Percentiles rank a stretch among this genome's conserved stretches.
phyloP scores from a whole-genome alignment of 371 early-diverging fungal species.

The Entomophthora muscae region DNA sequence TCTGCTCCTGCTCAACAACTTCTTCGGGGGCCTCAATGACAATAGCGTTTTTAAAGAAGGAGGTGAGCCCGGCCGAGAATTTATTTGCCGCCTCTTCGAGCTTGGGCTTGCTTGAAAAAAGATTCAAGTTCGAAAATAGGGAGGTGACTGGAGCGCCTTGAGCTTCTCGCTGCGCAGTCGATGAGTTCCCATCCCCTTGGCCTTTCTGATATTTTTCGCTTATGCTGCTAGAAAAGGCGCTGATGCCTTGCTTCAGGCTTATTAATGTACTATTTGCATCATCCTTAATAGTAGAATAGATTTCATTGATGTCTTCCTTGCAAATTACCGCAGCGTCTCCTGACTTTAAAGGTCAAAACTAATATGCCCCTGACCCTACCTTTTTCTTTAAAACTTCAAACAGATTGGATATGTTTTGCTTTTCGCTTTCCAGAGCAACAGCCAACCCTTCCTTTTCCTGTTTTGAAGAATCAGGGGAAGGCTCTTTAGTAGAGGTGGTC shows the following conservation, averaged over 20 bases:
- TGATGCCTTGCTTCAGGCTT: background rate
- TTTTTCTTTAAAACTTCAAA: slow-evolving; percentile 3
- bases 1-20: background rate
- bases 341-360: background rate
- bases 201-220: background rate
- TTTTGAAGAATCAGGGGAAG: background rate
- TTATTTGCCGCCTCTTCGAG: background rate
- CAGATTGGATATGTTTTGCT: background rate
- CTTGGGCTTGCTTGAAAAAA: background rate
- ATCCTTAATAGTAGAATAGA: background rate
- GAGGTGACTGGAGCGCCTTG: background rate
- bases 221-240: background rate
- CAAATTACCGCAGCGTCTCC: background rate
- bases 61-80: background rate
- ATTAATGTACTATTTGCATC: background rate
- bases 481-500: no score
- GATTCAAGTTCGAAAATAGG: background rate
- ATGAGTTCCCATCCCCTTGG: background rate
- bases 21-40: slow-evolving; percentile 5
- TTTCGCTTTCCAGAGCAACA: background rate
- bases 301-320: slow-evolving; percentile 2
- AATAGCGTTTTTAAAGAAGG: background rate
- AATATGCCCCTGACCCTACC: background rate
- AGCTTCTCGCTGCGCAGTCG: background rate
- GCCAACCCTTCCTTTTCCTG: background rate